Evolutionary conservation across 352 stramenopile species (phyloP), one percentile per base, ranked within the genome.

Genomic region (Globisporangium iwayamae): DNA sequence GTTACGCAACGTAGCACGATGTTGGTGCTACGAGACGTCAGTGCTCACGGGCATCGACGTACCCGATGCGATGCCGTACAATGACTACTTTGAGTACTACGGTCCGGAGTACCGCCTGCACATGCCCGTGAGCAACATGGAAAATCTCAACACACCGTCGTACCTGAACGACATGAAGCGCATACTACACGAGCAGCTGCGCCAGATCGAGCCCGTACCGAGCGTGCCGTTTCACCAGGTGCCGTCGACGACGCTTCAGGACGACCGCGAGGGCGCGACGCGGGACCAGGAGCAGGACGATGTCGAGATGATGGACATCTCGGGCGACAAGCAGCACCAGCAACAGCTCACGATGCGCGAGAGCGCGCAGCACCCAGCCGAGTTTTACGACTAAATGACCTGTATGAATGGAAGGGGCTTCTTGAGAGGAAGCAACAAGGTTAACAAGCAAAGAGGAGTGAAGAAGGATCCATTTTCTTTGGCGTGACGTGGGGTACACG

Each of bases 31-130:
- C 76, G 97, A 99, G 75, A 98, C 96, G 22, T 90, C 93, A 9
- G 85, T 99, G n/a, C 79, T 99, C 32, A 86, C 97, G 16, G 95
- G 91, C 38, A 90, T 97, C 34, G 81, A 97, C 30, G 74, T 96
- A 9, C 81, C 85, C 1, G 96, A 99, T 63, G 92, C 98, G 5
- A 98, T 99, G 75, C 98, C 98, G 4, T 99, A 98, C 84, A 99
- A 99, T 82, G 96, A 99, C 75, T 99, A 99, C 82, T 99, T 98
- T 79, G 97, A 99, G 76, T 99, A 99, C 80, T 99, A 98, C 77
- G 94, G 94, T 0, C 97, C 97, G 1, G 95, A 99, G 72, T 99
- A 98, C 79, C 96, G 97, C 56, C 78, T 99, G 38, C 97, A 99
- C 78, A 88, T 99, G 68, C 94, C 96, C 20, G 91, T 98, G 66